A percentile compares a stretch with the other conserved stretches of the same genome.
These are phyloP conservation scores for Protomyces arabidopsidicola DNA, from an alignment of 1,139 yeast genomes.

Conservation along the genomic window DNA sequence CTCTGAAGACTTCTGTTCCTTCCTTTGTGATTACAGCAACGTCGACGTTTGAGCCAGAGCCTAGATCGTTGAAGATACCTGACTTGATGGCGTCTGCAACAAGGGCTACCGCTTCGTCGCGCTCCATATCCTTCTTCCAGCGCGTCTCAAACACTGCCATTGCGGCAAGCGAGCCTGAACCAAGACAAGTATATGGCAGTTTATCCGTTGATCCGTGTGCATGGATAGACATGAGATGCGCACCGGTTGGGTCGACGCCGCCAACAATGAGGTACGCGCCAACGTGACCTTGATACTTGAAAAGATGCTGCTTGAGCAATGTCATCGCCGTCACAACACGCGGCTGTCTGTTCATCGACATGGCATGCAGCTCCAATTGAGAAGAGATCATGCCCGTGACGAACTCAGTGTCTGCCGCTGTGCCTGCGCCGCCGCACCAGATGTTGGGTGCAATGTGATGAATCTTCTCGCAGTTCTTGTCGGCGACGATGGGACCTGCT, in stretches of 20 bases:
- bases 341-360: slow-evolving; percentile 78
- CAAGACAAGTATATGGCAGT: slow-evolving; percentile 66
- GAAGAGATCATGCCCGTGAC: slow-evolving; percentile 89
- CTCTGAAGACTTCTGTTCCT: slow-evolving; percentile 68
- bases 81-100: slow-evolving; percentile 93
- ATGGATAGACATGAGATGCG: slow-evolving; percentile 85
- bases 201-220: slow-evolving; percentile 95
- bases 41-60: slow-evolving; percentile 97
- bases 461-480: slow-evolving; percentile 93
- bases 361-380: slow-evolving; percentile 80
- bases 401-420: slow-evolving; percentile 97
- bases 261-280: slow-evolving; percentile 97
- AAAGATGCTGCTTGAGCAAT: slow-evolving; percentile 87
- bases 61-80: slow-evolving; percentile 98
- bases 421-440: slow-evolving; percentile 94
- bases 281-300: slow-evolving; percentile 92
- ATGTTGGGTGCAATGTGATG: slow-evolving; percentile 88
- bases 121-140: slow-evolving; percentile 73
- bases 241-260: slow-evolving; percentile 90
- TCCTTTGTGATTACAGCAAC: slow-evolving; percentile 93
- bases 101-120: slow-evolving; percentile 81
- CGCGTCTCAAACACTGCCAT: slow-evolving; percentile 92
- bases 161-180: slow-evolving; percentile 98
- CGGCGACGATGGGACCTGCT: slow-evolving; percentile 92
- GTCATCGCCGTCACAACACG: slow-evolving; percentile 92